These are phyloP conservation scores for Diddensiella transvaalensis DNA, from an alignment of 805 yeast genomes.

Conservation along the genomic window DNA sequence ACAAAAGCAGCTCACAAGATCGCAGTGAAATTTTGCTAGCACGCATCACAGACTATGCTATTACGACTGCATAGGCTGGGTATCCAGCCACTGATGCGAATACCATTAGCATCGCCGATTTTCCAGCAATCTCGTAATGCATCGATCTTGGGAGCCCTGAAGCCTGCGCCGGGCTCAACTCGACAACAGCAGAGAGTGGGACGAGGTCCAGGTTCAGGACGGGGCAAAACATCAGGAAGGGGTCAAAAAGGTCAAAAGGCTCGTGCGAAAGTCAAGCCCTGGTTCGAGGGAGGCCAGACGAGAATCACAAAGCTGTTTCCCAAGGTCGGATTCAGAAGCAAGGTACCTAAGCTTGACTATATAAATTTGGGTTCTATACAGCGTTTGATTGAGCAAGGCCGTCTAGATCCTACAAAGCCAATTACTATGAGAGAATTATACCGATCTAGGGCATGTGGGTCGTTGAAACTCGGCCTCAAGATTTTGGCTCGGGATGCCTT, in stretches of 20 bases:
- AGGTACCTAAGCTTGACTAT: constrained; percentile 36
- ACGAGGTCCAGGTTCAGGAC: constrained; percentile 86
- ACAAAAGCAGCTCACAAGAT: too few species aligned
- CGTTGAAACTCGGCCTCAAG: constrained; percentile 75
- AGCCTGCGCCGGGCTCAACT: constrained; percentile 33
- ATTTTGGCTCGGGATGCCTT: constrained; percentile 62
- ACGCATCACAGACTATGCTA: too few species aligned
- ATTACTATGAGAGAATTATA: constrained; percentile 76
- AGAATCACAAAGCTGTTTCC: constrained; percentile 83
- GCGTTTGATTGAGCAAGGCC: constrained; percentile 63
- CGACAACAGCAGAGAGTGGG: constrained; percentile 62
- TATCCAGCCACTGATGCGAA: neutral
- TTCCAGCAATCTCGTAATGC: neutral
- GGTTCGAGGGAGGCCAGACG: constrained; percentile 99
- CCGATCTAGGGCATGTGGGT: constrained; percentile 69
- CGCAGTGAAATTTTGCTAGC: too few species aligned
- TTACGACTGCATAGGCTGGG: too few species aligned
- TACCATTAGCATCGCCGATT: neutral
- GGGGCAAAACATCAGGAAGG: constrained; percentile 93
- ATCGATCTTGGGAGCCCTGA: constrained; percentile 24
- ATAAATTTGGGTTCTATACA: constrained; percentile 69
- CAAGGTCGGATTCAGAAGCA: constrained; percentile 67
- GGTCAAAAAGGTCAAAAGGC: constrained; percentile 99
- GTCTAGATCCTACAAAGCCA: constrained; percentile 48
- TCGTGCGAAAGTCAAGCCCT: constrained; percentile 79